Percentiles rank a stretch among this genome's conserved stretches.
phyloP scores from a whole-genome alignment of 345 rosid genomes.

The Acer negundo region DNA sequence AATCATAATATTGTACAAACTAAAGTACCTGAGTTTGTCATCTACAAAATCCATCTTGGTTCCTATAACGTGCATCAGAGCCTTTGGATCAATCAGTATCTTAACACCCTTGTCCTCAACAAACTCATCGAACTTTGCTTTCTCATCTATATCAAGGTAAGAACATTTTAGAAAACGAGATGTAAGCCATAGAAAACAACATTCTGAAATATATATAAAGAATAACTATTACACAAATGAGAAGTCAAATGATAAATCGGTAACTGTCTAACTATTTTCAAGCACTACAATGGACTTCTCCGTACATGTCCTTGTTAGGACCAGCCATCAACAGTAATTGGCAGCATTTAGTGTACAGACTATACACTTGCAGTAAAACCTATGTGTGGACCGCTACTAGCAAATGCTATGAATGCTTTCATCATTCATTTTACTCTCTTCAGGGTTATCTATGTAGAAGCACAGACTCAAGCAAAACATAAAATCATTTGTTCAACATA shows the following conservation, averaged over 20 bases:
- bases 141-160: conserved; percentile 54
- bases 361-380: not conserved
- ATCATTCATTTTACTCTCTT: too few relatives aligned
- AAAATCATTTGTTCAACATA: too few relatives aligned
- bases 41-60: conserved; percentile 91
- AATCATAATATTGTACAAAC: not conserved
- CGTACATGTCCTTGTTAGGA: not conserved
- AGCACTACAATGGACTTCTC: not conserved
- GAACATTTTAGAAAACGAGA: not conserved
- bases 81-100: conserved; percentile 81
- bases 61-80: conserved; percentile 89
- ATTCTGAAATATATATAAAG: not conserved
- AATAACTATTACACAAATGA: not conserved
- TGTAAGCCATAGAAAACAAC: not conserved
- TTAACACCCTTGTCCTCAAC: conserved; percentile 85
- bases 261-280: not conserved
- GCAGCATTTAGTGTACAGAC: not conserved
- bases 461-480: too few relatives aligned
- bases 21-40: conserved; percentile 71
- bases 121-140: conserved; percentile 80
- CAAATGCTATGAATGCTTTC: not conserved
- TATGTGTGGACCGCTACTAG: not conserved
- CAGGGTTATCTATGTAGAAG: too few relatives aligned
- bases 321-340: not conserved
- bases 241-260: not conserved